Base-by-base conservation (phyloP, 768 basidiomycete genomes). In the Termitomyces sp. region DNA sequence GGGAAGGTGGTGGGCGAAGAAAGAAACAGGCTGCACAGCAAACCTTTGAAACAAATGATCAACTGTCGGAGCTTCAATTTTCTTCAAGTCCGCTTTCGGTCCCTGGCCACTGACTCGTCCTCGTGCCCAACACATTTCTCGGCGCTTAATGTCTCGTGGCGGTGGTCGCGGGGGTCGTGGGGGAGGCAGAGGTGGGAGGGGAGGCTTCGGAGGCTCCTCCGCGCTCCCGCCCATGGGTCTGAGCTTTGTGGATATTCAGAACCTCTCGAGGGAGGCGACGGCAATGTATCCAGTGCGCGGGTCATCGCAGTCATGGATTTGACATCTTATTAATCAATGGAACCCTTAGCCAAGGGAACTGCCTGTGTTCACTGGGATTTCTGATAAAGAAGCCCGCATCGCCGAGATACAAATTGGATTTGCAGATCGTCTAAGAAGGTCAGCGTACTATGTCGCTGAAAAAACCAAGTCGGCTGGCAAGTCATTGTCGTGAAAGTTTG, bases 201-300 rank as follows among this genome's bases (percentile, higher is more conserved):
- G 87, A 8, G 82, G 83, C 6, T 80, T 81, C 65, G 82, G 82
- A 20, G 81, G 84, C 28, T 72, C 77, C 52, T 66, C 69, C 59
- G 70, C 58, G 69, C 77, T 80, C 38, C 85, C 84, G 3, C 88
- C 90, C 0, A 89, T 91, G 85, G 91, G 92, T 20, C 79, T 93
- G 32, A 85, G 86, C 6, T 90, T 88, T 67, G 82, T 86, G 44
- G 91, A 94, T 68, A 78, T 94, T 53, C 88, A 90, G 68, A 79
- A 83, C 50, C 72, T 92, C 66, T 87, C 88, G 18, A 77, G 87
- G 57, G 92, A 92, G 69, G 86, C 79, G 57, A 86, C 87, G 42
- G 84, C 84, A 30, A 73, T 92, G 68, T 94, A 92, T 75, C 92
- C 92, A 50, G 90, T 92, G 79, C 73, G 89, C 72, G 68, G 26